Base-by-base conservation (phyloP, 139 green algal species). In the Coelastrella sp. region DNA sequence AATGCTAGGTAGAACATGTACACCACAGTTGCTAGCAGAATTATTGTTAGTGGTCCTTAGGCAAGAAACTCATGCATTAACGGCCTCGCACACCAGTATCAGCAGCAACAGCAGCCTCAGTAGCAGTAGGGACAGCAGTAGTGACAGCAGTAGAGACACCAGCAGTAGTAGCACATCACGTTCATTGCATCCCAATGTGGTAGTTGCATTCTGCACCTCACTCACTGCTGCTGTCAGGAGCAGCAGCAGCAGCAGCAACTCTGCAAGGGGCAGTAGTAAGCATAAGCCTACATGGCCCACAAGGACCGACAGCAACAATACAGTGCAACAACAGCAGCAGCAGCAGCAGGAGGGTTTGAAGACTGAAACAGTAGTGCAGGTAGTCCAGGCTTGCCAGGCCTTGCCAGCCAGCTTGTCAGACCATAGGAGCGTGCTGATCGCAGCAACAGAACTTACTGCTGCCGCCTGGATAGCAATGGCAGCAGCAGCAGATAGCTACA, bases 391-490 rank as follows among this genome's bases (percentile, higher is more conserved):
- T 5, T 76, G 68, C 3, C 68, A 76, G 68, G n/a, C 68, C 54
- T 17, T 76, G 5, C 68, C 68, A 32, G 16, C 8, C 16, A 22
- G 17, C 5, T 22, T 76, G 2, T 14, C 68, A 32, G 68, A 6
- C 22, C 14, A 76, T 8, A 22, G 14, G 4, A 23, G 17, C 17
- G 17, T 76, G 17, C n/a, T 76, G 14, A 47, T 32, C 3, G 68
- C 68, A 76, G 68, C 68, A n/a, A 76, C 68, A 10, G 68, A 76
- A 22, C 68, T 76, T 22, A 76, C 68, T 76, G 68, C 68, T 76
- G 68, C 16, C 4, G 17, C 68, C 68, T 76, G 68, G 68, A 32
- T 22, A 23, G n/a, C 68, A 22, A 22, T 76, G 6, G 68, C 68
- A 76, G 68, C 68, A 76, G 68, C 68, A 76, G 17, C 68, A 76